Base-by-base conservation (phyloP, 2,329 filamentous ascomycete genomes). In the Aspergillus candidus region DNA sequence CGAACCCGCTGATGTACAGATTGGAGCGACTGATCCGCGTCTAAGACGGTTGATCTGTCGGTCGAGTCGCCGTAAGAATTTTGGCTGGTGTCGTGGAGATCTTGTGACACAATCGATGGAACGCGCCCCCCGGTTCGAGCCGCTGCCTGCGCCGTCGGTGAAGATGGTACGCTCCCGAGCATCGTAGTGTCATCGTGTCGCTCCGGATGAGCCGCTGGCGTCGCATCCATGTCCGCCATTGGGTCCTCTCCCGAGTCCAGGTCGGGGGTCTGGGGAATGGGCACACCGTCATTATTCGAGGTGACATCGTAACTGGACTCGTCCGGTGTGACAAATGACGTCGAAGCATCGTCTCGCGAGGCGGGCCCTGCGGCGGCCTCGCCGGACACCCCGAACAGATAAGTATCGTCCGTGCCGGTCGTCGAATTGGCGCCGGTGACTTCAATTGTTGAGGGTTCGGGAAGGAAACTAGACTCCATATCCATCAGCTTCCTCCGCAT, bases 391-490 rank as follows among this genome's bases (percentile, higher is more conserved):
- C 69, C 68, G 43, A 71, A 66, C 38, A 70, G 46, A 44, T 67
- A 71, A 4, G 70, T 72, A 57, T 74, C 70, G 46, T 72, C 71
- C 10, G 55, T 59, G 34, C 67, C 66, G 12, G 52, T 43, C 14
- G 49, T 52, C 11, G 53, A 50, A 13, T 61, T 53, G 31, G 47
- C 46, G 43, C 56, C 44, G 33, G 58, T 57, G 30, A 69, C 56
- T 13, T 66, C 65, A 15, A 73, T 61, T 2, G 67, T 65, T 3
- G 74, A 74, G 2, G 71, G 67, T 36, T 81, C 78, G 0, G 78
- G 79, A 35, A 82, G 49, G 52, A 83, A 82, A 55, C 78, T 82
- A 3, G 79, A 82, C 58, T 82, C 79, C 43, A 82, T 72, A 52
- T 83, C 79, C 70, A 78, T 73, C 50, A 83, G 60, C 50, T 76